These are phyloP conservation scores for Chalaropsis thielavioides DNA, from an alignment of 2,329 filamentous ascomycete species.

Conservation along the genomic window DNA sequence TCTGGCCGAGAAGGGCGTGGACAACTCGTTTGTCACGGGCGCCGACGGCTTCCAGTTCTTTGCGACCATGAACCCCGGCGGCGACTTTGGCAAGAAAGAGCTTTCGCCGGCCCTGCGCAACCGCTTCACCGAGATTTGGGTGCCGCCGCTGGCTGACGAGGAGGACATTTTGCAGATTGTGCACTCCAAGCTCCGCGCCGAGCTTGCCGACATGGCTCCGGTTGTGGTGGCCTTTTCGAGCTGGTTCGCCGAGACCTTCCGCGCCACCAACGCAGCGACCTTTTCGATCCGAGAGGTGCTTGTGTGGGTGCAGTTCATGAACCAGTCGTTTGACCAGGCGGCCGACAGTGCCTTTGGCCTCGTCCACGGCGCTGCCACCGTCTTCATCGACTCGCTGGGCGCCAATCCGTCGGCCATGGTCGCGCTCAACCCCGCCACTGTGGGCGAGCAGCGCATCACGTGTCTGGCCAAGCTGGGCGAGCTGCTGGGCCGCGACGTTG, in stretches of 20 bases:
- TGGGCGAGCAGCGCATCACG: slow-evolving; percentile 53
- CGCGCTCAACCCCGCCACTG: slow-evolving; percentile 52
- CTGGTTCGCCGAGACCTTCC: slow-evolving; percentile 81
- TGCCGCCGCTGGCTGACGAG: slow-evolving; percentile 69
- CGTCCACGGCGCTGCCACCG: slow-evolving; percentile 82
- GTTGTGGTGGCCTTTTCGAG: slow-evolving; percentile 74
- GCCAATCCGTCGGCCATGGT: slow-evolving; percentile 86
- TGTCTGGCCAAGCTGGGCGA: slow-evolving; percentile 61
- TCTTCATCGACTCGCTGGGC: slow-evolving; percentile 89
- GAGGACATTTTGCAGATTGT: slow-evolving; percentile 85
- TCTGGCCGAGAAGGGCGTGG: slow-evolving; percentile 82
- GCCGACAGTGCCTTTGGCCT: slow-evolving; percentile 32
- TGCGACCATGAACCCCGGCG: slow-evolving; percentile 97
- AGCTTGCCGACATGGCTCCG: slow-evolving; percentile 43
- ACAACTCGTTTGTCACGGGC: slow-evolving; percentile 66
- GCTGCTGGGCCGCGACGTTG: slow-evolving; percentile 49
- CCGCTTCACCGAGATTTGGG: slow-evolving; percentile 98
- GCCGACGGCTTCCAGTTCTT: slow-evolving; percentile 80
- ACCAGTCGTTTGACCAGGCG: slow-evolving; percentile 33
- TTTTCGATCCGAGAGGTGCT: slow-evolving; percentile 89
- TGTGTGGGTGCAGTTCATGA: slow-evolving; percentile 87
- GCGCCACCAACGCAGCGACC: slow-evolving; percentile 23
- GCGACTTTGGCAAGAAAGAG: slow-evolving; percentile 96
- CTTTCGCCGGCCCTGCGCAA: slow-evolving; percentile 89
- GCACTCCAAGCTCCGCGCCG: slow-evolving; percentile 50